phyloP scores from a whole-genome alignment of 2,329 filamentous ascomycete genomes.

The Rhinocladiella similis region DNA sequence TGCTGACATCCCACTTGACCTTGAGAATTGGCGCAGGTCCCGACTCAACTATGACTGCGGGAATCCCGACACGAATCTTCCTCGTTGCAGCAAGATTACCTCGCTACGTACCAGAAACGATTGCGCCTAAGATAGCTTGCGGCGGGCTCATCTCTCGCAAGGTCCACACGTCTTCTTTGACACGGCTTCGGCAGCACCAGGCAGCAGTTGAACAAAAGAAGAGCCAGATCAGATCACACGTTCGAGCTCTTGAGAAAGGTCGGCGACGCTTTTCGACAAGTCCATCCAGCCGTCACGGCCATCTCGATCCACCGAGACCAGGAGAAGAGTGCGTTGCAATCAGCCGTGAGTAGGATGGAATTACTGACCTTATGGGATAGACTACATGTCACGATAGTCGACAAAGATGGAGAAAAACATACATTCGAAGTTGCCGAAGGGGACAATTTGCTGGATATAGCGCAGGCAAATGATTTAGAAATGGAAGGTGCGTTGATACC shows the following conservation, averaged over 20 bases:
- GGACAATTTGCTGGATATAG: constrained; percentile 93
- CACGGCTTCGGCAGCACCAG: constrained; percentile 23
- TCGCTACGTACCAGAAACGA: neutral
- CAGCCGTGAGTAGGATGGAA: neutral
- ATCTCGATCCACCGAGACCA: constrained; percentile 78
- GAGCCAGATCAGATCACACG: constrained; percentile 23
- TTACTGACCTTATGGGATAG: constrained; percentile 46
- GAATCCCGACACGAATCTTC: neutral
- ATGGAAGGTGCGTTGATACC: constrained; percentile 71
- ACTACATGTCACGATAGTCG: constrained; percentile 86
- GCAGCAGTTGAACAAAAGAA: constrained; percentile 21
- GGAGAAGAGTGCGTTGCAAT: constrained; percentile 76
- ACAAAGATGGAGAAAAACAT: constrained; percentile 78
- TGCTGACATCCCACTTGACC: neutral
- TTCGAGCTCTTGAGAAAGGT: constrained; percentile 30
- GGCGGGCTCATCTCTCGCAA: constrained; percentile 5
- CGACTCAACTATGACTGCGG: neutral
- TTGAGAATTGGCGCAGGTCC: neutral
- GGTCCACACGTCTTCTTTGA: constrained; percentile 6
- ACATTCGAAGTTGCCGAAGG: constrained; percentile 80
- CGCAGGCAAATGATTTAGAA: constrained; percentile 89
- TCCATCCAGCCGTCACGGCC: constrained; percentile 65
- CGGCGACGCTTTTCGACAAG: constrained; percentile 66
- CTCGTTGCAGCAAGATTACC: neutral
- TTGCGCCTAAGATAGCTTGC: neutral